phyloP scores from a whole-genome alignment of 306 rosid genomes.

The Prunus dulcis region DNA sequence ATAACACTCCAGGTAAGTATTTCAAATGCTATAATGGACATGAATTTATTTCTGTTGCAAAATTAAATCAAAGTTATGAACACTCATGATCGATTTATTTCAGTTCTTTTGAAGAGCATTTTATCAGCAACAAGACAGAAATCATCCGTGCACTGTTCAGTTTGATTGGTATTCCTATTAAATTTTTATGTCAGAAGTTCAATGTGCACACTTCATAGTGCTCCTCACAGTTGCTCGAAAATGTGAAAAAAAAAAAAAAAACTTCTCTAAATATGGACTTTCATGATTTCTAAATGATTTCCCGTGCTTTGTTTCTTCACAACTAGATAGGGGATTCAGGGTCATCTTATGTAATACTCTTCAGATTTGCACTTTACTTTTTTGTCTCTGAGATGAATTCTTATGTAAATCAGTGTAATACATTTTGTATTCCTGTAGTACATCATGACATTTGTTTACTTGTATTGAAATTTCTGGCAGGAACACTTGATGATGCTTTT shows the following conservation, averaged over 20 bases:
- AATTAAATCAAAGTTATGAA: too few species aligned
- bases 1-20: background rate
- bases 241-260: background rate
- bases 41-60: too few species aligned
- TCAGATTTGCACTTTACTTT: background rate
- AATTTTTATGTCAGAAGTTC: background rate
- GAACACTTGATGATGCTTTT: slow-evolving; percentile 72
- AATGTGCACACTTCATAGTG: background rate
- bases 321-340: background rate
- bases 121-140: too few species aligned
- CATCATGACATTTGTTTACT: background rate
- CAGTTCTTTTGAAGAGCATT: too few species aligned
- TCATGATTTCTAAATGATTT: background rate
- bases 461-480: slow-evolving; percentile 27
- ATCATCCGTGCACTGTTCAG: background rate
- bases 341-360: too few species aligned
- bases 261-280: background rate
- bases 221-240: background rate
- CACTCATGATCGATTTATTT: too few species aligned
- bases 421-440: background rate
- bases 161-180: background rate
- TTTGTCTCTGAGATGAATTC: background rate
- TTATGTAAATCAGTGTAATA: background rate
- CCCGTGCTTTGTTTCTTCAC: background rate
- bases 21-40: background rate